Evolutionary conservation across 139 green algal species (phyloP).

Genomic region (Picochlorum sp.): DNA sequence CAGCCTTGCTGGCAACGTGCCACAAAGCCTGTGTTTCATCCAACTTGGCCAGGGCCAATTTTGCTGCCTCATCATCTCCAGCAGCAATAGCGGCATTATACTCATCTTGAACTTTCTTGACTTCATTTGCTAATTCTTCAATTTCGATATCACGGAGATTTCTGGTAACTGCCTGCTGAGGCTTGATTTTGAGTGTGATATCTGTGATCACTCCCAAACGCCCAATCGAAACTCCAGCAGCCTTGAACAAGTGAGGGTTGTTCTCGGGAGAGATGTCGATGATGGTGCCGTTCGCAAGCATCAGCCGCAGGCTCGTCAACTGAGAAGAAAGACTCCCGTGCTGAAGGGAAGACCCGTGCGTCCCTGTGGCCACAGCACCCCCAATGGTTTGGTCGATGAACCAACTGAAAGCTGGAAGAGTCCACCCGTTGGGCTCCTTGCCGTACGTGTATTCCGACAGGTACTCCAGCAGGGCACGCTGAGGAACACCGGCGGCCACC

Average conservation of each 20-base stretch:
- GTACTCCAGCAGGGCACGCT: slow-evolving; percentile 67
- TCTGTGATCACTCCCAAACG: slow-evolving; percentile 64
- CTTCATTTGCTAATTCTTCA: slow-evolving; percentile 16
- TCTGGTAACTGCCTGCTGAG: slow-evolving; percentile 19
- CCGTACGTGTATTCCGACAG: slow-evolving; percentile 62
- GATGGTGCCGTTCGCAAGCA: slow-evolving; percentile 68
- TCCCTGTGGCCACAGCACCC: slow-evolving; percentile 71
- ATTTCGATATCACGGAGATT: slow-evolving; percentile 14
- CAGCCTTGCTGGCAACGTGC: slow-evolving; percentile 19
- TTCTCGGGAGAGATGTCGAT: slow-evolving; percentile 36
- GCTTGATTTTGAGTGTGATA: slow-evolving; percentile 38
- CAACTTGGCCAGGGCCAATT: slow-evolving; percentile 13
- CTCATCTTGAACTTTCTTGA: slow-evolving; percentile 32
- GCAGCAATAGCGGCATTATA: slow-evolving; percentile 24
- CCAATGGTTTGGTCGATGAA: slow-evolving; percentile 79
- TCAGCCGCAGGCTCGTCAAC: slow-evolving; percentile 46
- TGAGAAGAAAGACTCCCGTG: slow-evolving; percentile 56
- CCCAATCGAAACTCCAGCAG: slow-evolving; percentile 41
- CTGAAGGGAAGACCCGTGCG: slow-evolving; percentile 63
- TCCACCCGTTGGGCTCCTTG: slow-evolving; percentile 50
- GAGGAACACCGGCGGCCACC: slow-evolving; percentile 57
- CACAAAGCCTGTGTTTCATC: slow-evolving; percentile 40
- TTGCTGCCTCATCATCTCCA: slow-evolving; percentile 8
- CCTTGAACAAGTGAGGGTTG: slow-evolving; percentile 52
- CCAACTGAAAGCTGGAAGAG: slow-evolving; percentile 62